A percentile compares a stretch with the other conserved stretches of the same genome.
Conservation (phyloP, 108 stramenopile species). For the Cyclotella atomus region DNA sequence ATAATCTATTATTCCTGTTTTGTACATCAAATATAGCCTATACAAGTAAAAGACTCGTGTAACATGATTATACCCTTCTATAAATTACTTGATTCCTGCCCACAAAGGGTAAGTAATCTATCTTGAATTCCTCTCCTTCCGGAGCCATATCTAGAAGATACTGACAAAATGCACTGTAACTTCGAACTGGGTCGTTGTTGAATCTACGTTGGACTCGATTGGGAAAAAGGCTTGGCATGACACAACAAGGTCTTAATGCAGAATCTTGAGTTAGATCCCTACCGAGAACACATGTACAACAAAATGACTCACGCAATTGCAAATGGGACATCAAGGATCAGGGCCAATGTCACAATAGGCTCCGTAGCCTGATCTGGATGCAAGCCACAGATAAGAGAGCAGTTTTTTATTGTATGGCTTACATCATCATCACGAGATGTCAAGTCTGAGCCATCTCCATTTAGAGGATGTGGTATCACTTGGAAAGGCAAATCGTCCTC, state of each 20-base stretch:
- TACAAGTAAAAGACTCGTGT: too few relatives aligned
- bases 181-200: constrained; percentile 42
- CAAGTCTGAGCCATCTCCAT: constrained; percentile 46
- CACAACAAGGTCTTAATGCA: constrained; percentile 52
- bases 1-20: too few relatives aligned
- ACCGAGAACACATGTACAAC: not conserved
- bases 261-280: too few relatives aligned
- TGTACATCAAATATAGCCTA: too few relatives aligned
- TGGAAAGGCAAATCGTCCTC: constrained; percentile 12
- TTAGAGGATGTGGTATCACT: constrained; percentile 52
- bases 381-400: constrained; percentile 44
- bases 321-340: constrained; percentile 48
- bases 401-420: constrained; percentile 11
- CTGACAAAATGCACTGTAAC: constrained; percentile 58
- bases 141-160: constrained; percentile 65
- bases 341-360: constrained; percentile 40
- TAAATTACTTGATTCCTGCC: constrained; percentile 70
- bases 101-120: constrained; percentile 57
- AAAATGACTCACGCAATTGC: constrained; percentile 32
- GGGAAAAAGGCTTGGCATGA: constrained; percentile 56
- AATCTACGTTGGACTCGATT: constrained; percentile 13
- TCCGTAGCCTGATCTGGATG: constrained; percentile 64
- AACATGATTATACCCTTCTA: constrained; percentile 1
- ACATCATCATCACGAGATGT: constrained; percentile 28
- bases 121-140: constrained; percentile 34